Conservation (phyloP, 2,329 filamentous ascomycete genomes). For the Penicillium rolfsii region DNA sequence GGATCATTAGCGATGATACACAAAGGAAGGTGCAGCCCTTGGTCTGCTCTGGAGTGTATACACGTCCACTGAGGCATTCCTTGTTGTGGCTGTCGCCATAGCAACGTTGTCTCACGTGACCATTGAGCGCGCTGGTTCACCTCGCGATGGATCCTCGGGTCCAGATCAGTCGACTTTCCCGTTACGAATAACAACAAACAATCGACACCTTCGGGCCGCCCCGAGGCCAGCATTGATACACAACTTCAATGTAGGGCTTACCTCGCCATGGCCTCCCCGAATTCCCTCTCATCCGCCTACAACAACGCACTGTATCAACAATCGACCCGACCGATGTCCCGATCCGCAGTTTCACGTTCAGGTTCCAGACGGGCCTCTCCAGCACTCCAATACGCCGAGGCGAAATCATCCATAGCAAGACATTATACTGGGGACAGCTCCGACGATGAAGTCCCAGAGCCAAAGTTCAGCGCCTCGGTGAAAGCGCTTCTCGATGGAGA, state of each 20-base stretch:
- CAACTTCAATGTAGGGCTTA: slow-evolving; percentile 35
- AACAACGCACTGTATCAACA: slow-evolving; percentile 41
- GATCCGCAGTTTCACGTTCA: slow-evolving; percentile 41
- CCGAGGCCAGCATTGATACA: slow-evolving; percentile 29
- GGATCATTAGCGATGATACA: neutral
- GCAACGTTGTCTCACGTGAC: slow-evolving; percentile 25
- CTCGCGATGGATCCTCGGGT: slow-evolving; percentile 25
- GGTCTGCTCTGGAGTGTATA: neutral
- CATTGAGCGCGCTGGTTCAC: slow-evolving; percentile 15
- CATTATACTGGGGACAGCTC: slow-evolving; percentile 74
- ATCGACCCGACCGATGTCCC: slow-evolving; percentile 43
- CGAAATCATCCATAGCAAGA: slow-evolving; percentile 29
- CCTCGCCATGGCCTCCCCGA: slow-evolving; percentile 41
- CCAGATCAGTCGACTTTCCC: slow-evolving; percentile 21
- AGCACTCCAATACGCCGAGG: slow-evolving; percentile 27
- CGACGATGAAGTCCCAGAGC: slow-evolving; percentile 88
- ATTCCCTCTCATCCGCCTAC: slow-evolving; percentile 43
- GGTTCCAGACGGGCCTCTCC: slow-evolving; percentile 40
- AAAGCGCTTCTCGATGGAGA: slow-evolving; percentile 73
- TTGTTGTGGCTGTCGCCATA: slow-evolving; percentile 28
- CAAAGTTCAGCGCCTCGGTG: slow-evolving; percentile 89
- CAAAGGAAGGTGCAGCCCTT: neutral
- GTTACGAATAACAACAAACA: slow-evolving; percentile 30
- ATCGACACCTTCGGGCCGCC: slow-evolving; percentile 24
- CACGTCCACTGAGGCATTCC: slow-evolving; percentile 14